A percentile compares a stretch with the other conserved stretches of the same genome.
Evolutionary conservation across 2,329 filamentous ascomycete species (phyloP).

Genomic region (Sporothrix pallida): DNA sequence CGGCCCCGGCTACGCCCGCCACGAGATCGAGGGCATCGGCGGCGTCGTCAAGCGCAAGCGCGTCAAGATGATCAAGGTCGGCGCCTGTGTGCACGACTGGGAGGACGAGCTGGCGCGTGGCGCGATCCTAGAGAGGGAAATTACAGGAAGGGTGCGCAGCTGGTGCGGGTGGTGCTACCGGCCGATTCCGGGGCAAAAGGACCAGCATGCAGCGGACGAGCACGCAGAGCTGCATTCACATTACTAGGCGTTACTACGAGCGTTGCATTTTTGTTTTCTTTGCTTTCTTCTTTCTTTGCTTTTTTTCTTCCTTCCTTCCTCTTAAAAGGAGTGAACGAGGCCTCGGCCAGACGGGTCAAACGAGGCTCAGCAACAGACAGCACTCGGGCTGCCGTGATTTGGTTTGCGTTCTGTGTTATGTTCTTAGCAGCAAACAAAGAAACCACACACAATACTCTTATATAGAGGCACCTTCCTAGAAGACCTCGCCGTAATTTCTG

Average conservation of each 20-base stretch:
- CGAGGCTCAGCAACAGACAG: background rate
- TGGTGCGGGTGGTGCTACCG: conserved; percentile 94
- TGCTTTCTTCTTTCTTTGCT: background rate
- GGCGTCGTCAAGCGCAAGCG: conserved; percentile 86
- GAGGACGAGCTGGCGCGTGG: conserved; percentile 74
- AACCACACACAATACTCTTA: background rate
- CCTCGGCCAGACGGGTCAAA: background rate
- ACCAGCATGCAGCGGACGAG: conserved; percentile 40
- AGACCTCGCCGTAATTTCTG: background rate
- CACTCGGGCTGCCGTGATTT: background rate
- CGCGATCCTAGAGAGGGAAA: conserved; percentile 72
- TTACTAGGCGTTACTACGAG: background rate
- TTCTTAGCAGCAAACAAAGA: background rate
- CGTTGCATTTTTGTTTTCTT: background rate
- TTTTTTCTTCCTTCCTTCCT: conserved; percentile 4
- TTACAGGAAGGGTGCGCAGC: conserved; percentile 69
- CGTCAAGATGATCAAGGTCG: conserved; percentile 81
- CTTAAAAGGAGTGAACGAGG: conserved; percentile 19
- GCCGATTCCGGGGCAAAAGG: conserved; percentile 67
- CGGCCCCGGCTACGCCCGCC: conserved; percentile 77
- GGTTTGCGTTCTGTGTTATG: background rate
- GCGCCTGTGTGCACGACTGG: conserved; percentile 83
- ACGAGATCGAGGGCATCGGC: conserved; percentile 91
- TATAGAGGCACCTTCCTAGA: background rate
- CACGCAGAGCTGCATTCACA: conserved; percentile 30